These are phyloP conservation scores for Hippophae tibetana DNA, from an alignment of 306 rosid species.

Conservation along the genomic window DNA sequence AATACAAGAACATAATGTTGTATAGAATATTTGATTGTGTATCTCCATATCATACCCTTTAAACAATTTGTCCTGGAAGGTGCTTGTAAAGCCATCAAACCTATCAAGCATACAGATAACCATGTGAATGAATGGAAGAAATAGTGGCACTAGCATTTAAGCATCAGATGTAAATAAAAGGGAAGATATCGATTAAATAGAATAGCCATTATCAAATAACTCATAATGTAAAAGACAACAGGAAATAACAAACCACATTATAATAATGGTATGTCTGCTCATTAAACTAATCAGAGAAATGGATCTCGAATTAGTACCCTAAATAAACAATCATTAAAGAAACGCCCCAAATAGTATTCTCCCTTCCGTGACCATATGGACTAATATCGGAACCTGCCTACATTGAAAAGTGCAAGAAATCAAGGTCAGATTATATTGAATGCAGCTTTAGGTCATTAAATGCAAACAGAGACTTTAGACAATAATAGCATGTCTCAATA, in stretches of 20 bases:
- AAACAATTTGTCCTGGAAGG: slow-evolving; percentile 91
- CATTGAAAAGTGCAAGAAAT: slow-evolving; percentile 21
- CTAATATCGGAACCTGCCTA: slow-evolving; percentile 78
- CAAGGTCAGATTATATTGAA: slow-evolving; percentile 19
- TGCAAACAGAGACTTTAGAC: slow-evolving; percentile 13
- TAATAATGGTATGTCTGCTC: background rate
- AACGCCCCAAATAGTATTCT: slow-evolving; percentile 90
- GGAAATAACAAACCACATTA: background rate
- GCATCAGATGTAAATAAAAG: no score
- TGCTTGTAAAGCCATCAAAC: slow-evolving; percentile 95
- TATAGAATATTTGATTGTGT: slow-evolving; percentile 95
- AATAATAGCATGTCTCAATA: background rate
- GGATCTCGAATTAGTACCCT: slow-evolving; percentile 51
- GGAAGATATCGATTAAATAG: no score
- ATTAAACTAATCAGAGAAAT: slow-evolving; percentile 10
- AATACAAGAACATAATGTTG: slow-evolving; percentile 79
- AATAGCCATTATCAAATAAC: no score
- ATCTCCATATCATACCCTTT: slow-evolving; percentile 98
- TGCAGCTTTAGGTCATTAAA: background rate
- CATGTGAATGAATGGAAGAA: slow-evolving; percentile 1
- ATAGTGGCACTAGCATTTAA: background rate
- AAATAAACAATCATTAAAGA: slow-evolving; percentile 87
- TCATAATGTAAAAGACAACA: no score
- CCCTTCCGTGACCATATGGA: slow-evolving; percentile 85
- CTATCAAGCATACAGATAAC: slow-evolving; percentile 24